Evolutionary conservation across 148 eudicot genomes (phyloP).

Genomic region (Nepenthes gracilis): DNA sequence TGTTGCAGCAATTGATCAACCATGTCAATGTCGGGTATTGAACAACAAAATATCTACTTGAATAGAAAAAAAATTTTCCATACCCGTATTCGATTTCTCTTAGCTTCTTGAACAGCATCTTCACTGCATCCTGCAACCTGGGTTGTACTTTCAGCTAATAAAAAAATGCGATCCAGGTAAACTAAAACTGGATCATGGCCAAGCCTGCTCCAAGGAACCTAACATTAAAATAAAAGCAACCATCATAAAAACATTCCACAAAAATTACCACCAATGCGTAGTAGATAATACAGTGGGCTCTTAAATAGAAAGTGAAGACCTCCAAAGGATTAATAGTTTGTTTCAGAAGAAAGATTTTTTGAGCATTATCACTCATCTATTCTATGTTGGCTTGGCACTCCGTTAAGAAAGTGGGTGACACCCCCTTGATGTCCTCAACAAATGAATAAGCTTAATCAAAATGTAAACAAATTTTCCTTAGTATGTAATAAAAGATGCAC

Average conservation of each 20-base stretch:
- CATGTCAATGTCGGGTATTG: neutral
- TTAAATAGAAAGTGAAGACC: too few species aligned
- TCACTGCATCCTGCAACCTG: constrained; percentile 83
- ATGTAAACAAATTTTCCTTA: too few species aligned
- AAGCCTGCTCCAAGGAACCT: constrained; percentile 99
- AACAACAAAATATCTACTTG: neutral
- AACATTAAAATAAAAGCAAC: constrained; percentile 6
- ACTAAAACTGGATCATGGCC: constrained; percentile 99
- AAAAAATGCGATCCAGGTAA: constrained; percentile 65
- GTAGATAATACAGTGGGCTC: too few species aligned
- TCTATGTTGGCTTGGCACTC: too few species aligned
- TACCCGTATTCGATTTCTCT: constrained; percentile 76
- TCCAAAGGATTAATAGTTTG: too few species aligned
- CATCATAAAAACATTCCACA: constrained; percentile 1
- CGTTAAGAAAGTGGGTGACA: too few species aligned
- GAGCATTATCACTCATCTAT: too few species aligned
- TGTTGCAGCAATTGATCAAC: constrained; percentile 17
- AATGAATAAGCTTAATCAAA: too few species aligned
- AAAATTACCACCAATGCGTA: neutral
- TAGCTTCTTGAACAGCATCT: constrained; percentile 78
- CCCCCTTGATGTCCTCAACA: too few species aligned
- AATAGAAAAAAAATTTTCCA: constrained; percentile 5
- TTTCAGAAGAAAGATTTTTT: too few species aligned
- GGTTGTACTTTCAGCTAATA: constrained; percentile 92
- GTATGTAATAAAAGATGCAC: neutral